Evolutionary conservation across 345 rosid species (phyloP).

Genomic region (Eucalyptus pauciflora): DNA sequence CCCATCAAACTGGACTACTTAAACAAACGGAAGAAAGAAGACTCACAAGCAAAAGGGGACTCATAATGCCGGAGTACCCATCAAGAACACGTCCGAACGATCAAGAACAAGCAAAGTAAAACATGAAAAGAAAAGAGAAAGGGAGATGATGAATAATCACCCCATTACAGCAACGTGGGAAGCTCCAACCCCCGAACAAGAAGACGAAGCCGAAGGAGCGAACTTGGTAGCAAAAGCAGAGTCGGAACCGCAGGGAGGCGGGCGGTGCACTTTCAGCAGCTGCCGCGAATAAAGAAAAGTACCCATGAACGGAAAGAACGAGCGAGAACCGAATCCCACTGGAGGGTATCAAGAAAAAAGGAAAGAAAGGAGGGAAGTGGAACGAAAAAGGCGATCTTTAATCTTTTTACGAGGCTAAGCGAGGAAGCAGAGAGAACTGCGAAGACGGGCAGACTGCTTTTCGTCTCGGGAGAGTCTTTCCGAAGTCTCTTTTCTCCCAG

Average conservation of each 20-base stretch:
- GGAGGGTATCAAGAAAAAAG: background rate
- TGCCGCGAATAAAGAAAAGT: background rate
- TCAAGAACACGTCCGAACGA: background rate
- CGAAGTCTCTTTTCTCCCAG: background rate
- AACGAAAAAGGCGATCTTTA: background rate
- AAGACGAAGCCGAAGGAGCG: background rate
- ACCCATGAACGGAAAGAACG: background rate
- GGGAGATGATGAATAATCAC: background rate
- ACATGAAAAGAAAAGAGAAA: background rate
- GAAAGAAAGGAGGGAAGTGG: background rate
- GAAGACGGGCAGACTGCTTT: background rate
- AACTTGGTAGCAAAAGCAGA: background rate
- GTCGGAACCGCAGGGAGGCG: background rate
- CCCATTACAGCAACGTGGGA: background rate
- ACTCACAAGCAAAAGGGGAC: background rate
- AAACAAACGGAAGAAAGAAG: background rate
- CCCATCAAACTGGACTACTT: background rate
- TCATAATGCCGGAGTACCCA: background rate
- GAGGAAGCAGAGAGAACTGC: background rate
- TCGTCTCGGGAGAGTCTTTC: background rate
- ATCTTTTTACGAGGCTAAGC: background rate
- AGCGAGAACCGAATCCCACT: background rate
- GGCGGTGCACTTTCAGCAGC: background rate
- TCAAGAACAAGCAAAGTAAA: background rate
- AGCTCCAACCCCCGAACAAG: background rate